Evolutionary conservation across 1,284 basidiomycete species (phyloP), one percentile per base, ranked within the genome.

Genomic region (Puccinia horiana): DNA sequence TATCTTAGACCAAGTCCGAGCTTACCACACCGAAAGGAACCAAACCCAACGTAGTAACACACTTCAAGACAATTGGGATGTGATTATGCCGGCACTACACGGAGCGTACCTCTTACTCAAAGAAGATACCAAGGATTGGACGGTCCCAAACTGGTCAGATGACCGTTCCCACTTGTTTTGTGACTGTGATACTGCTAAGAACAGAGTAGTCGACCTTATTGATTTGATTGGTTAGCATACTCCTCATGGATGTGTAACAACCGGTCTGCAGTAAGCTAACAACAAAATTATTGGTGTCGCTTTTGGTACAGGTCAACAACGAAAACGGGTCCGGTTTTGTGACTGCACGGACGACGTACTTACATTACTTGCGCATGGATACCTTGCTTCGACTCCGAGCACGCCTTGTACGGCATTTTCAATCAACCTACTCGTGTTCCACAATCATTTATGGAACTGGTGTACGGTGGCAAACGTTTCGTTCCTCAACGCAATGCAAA

Each of bases 361-460:
- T 2, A 14, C 9, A 4, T 49, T 75, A n/a, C 23, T 56, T 56
- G 29, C 11, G 2, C 26, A 29, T 1, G 49, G 73, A 5, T 75
- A 75, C 35, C 12, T 75, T 14, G 47, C 32, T 4, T 2, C 16
- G 3, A 6, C 49, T 16, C 73, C 73, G 9, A 26, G 35, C 11
- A 12, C 1, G 1, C 72, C 72, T 11, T 20, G 23, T 29, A 74
- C 72, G 20, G 72, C 72, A 2, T 74, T 74, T 35, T 74, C 72
- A 1, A 29, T 74, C 1, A 16, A n/a, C 26, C 42, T 74, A 37
- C 26, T 74, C 6, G 12, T 12, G 2, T 75, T 75, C 40, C 73
- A 75, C 23, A 32, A 75, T 56, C n/a, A n/a, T 6, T 56, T 75
- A 29, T 75, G 73, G 73, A 75, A 75, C 14, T 37, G n/a, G 29